Evolutionary conservation across 352 stramenopile species (phyloP).

Genomic region (Phytophthora syringae): DNA sequence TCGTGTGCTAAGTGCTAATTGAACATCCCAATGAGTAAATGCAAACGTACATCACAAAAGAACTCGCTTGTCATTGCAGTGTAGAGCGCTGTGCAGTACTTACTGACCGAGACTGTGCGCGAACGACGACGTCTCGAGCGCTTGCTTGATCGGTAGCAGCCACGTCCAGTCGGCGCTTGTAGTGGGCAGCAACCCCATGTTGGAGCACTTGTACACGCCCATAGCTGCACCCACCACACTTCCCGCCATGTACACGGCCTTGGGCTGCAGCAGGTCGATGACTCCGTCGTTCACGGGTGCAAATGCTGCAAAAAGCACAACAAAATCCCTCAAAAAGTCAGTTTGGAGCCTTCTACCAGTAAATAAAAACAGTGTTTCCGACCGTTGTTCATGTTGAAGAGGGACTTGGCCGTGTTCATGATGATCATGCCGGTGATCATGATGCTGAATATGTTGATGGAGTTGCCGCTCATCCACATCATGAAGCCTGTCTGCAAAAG

Average conservation of each 20-base stretch:
- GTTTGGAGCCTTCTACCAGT: neutral
- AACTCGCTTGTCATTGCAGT: neutral
- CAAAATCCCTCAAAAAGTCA: neutral
- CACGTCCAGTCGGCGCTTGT: slow-evolving; percentile 94
- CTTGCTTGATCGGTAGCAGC: slow-evolving; percentile 87
- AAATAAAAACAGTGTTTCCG: neutral
- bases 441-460: slow-evolving; percentile 96
- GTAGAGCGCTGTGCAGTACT: neutral
- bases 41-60: slow-evolving; percentile 31
- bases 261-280: slow-evolving; percentile 86
- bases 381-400: slow-evolving; percentile 82
- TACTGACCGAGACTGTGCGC: slow-evolving; percentile 54
- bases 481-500: slow-evolving; percentile 95
- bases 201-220: slow-evolving; percentile 93
- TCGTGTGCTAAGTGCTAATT: slow-evolving; percentile 47
- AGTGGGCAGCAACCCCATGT: slow-evolving; percentile 92
- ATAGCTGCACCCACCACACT: slow-evolving; percentile 89
- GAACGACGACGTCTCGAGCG: slow-evolving; percentile 79
- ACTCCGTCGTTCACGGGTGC: slow-evolving; percentile 73
- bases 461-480: slow-evolving; percentile 96
- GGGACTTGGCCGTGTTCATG: slow-evolving; percentile 92
- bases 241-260: slow-evolving; percentile 89
- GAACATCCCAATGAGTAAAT: slow-evolving; percentile 36
- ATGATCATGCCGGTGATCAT: slow-evolving; percentile 95
- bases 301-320: slow-evolving; percentile 58